Conservation (phyloP, 2,329 filamentous ascomycete species). For the Talaromyces sp. region DNA sequence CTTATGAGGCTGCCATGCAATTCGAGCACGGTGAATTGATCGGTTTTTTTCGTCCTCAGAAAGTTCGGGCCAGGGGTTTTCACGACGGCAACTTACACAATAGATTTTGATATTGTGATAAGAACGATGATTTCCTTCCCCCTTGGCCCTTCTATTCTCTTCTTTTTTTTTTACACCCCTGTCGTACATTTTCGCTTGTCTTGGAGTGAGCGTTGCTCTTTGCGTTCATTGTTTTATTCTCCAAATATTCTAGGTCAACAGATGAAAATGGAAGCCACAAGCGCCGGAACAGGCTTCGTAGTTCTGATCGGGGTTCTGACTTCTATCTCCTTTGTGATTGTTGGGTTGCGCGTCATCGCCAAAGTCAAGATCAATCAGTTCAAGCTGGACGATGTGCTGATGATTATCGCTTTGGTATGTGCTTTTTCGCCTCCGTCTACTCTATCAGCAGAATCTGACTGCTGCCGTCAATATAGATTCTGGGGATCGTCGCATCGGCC, state of each 20-base stretch:
- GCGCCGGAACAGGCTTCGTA: background rate
- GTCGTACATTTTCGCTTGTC: too few relatives aligned
- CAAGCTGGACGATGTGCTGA: constrained; percentile 10
- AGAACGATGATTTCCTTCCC: background rate
- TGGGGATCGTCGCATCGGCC: background rate
- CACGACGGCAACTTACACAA: background rate
- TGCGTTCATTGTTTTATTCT: background rate
- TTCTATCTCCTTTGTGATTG: background rate
- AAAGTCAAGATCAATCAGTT: constrained; percentile 13
- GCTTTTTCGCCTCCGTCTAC: constrained; percentile 16
- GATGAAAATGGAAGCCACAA: background rate
- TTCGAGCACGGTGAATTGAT: background rate
- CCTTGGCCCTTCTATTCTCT: background rate
- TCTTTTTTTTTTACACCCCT: too few relatives aligned
- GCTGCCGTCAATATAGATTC: background rate
- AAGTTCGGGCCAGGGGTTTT: background rate
- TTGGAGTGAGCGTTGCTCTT: background rate
- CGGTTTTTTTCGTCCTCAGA: background rate
- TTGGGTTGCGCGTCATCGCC: constrained; percentile 8
- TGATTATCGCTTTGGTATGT: constrained; percentile 12
- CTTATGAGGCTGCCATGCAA: too few relatives aligned
- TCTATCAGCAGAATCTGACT: constrained; percentile 8
- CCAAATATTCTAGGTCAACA: background rate
- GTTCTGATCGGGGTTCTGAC: constrained; percentile 10
- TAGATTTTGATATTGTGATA: background rate